These are phyloP conservation scores for Dunaliella primolecta DNA, from an alignment of 139 green algal genomes.

Conservation along the genomic window DNA sequence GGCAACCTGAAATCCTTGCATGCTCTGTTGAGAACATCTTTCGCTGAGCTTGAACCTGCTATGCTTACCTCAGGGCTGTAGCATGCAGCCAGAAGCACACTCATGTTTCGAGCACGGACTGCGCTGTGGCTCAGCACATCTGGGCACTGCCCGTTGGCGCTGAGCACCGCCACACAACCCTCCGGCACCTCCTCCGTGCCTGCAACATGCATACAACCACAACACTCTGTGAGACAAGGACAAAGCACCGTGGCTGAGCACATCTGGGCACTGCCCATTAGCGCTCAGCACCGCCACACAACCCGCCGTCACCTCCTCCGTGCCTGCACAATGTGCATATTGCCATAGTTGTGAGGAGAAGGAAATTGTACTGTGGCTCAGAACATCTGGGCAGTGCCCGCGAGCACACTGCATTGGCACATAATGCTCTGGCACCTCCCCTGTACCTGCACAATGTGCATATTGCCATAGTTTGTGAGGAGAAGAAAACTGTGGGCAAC, in stretches of 20 bases:
- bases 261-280: conserved; percentile 37
- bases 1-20: too few species aligned
- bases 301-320: conserved; percentile 45
- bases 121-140: conserved; percentile 87
- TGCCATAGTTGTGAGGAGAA: too few species aligned
- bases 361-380: too few species aligned
- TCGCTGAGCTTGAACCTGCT: too few species aligned
- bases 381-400: not conserved
- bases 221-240: not conserved
- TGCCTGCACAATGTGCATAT: not conserved
- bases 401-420: not conserved
- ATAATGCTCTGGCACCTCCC: not conserved
- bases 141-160: conserved; percentile 30
- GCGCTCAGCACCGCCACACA: conserved; percentile 41
- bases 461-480: too few species aligned
- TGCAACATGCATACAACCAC: not conserved
- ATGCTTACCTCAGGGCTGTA: conserved; percentile 22
- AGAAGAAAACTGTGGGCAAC: too few species aligned
- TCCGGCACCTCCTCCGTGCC: conserved; percentile 55
- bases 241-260: too few species aligned
- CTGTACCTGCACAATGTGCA: not conserved
- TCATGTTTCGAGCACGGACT: conserved; percentile 86
- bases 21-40: too few species aligned
- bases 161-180: conserved; percentile 46
- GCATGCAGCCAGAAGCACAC: conserved; percentile 49